phyloP scores from a whole-genome alignment of 1,284 basidiomycete genomes.

The Gomphus bonarii region DNA sequence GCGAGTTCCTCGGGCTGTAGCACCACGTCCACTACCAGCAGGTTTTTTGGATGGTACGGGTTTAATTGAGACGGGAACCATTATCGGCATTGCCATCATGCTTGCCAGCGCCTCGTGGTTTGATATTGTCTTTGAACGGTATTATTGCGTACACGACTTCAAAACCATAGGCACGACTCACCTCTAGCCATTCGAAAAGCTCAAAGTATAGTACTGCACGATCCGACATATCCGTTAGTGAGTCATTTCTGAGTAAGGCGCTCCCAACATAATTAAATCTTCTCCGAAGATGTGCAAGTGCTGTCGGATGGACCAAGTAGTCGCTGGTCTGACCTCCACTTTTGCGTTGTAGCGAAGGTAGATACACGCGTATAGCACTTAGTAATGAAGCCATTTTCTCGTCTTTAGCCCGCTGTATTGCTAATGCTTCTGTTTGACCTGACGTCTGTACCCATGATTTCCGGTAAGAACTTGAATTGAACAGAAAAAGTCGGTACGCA shows the following conservation, averaged over 20 bases:
- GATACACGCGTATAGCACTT: conserved; percentile 58
- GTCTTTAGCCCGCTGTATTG: conserved; percentile 63
- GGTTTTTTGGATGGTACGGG: conserved; percentile 41
- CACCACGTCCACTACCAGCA: not conserved
- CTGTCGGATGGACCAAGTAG: conserved; percentile 80
- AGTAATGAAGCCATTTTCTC: conserved; percentile 59
- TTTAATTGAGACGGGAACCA: conserved; percentile 68
- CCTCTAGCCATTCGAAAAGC: conserved; percentile 85
- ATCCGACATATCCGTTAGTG: conserved; percentile 85
- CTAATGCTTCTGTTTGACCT: conserved; percentile 67
- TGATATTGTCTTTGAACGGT: conserved; percentile 61
- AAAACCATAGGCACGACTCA: conserved; percentile 23
- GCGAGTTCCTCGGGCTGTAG: conserved; percentile 35
- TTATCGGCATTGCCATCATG: conserved; percentile 95
- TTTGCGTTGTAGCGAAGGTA: conserved; percentile 66
- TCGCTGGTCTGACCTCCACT: conserved; percentile 73
- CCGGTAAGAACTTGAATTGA: not conserved
- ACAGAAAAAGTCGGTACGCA: conserved; percentile 30
- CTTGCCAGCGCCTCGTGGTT: conserved; percentile 83
- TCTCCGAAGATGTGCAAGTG: conserved; percentile 79
- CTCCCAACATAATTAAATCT: conserved; percentile 82
- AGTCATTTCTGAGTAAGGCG: conserved; percentile 79
- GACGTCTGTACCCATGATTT: conserved; percentile 41
- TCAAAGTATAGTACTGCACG: conserved; percentile 80
- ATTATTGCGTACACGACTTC: conserved; percentile 2